Evolutionary conservation across 257 asterid species (phyloP), one percentile per base, ranked within the genome.

Genomic region (Ballota nigra): DNA sequence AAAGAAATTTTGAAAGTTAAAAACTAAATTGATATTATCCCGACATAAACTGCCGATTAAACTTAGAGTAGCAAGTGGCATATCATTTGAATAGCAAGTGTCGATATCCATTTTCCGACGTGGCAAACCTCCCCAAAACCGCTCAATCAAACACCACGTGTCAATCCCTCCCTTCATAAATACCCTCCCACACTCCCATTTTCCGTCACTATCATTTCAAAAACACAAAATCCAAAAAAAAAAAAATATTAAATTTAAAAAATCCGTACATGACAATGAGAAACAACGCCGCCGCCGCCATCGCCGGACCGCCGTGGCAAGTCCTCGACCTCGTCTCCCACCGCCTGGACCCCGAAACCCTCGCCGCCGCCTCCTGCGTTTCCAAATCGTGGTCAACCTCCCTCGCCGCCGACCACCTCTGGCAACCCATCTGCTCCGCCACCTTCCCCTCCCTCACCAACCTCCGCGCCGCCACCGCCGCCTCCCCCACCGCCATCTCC

Each of bases 371-470:
- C 28, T 69, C 82, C 16, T 85, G 95, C 53, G 98, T 89, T 0
- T 75, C 87, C 82, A 91, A 84, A 74, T 77, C 92, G 0, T 93
- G 98, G 98, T 80, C 78, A 22, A 24, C 22, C 12, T 66, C 85
- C 70, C 69, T 91, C 89, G 84, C 95, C 12, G 74, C 88, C 51
- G 93, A 93, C 85, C 86, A 89, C 83, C 72, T 91, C 24, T 93
- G 97, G 98, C 83, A 72, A 1, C 88, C 91, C 59, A 67, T 91
- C 28, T 87, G 94, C 85, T 31, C 86, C 66, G 26, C 83, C 63
- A 6, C 77, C 55, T 93, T 75, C 59, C 96, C 94, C 41, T 83
- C 96, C 68, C 89, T 93, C 67, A 75, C 75, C 78, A 79, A 75
- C 78, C 96, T 91, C 79, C 89, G 49, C 57, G 11, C 59, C 36